Evolutionary conservation across 208 protist species (phyloP), one percentile per base, ranked within the genome.

Genomic region (Kentomonas sorsogonicus): DNA sequence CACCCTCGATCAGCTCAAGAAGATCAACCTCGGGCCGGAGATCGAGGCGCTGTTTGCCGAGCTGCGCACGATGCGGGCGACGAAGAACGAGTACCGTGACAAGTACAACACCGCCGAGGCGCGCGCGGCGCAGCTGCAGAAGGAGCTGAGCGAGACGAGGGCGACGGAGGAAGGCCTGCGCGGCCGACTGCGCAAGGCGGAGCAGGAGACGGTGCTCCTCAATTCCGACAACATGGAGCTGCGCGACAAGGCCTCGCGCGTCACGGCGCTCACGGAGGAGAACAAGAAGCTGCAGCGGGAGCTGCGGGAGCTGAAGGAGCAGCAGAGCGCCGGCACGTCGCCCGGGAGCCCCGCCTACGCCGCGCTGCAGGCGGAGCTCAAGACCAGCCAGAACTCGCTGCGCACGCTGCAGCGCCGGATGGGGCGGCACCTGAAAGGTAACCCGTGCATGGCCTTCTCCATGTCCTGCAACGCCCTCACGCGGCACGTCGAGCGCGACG

Each of bases 31-130:
- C 22, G 89, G 89, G 11, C 69, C 79, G 0, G 89, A 95, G 60
- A 91, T 95, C 55, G 89, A 95, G 58, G 83, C 74, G 13, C 85
- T 95, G 18, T 95, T 95, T 55, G 65, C 69, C 2, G 85, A 95
- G 64, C 79, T 95, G 0, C 59, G 65, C 16, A 64, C 67, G 2
- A 86, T 93, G 30, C 85, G 89, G 13, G 47, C 20, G 13, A 86
- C 81, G 60, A 93, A 91, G 59, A 95, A 91, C 53, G 69, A 83
- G 26, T 95, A 93, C 40, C 79, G 85, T n/a, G 74, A 73, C 52
- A 79, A 81, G 66, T 77, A 77, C 56, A 25, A 72, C 48, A 38
- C 62, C 13, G 63, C 54, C 26, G 63, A 81, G 48, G 41, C 58
- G 7, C 55, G 65, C 10, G 41, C 83, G 18, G 72, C 80, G 31